Conservation (phyloP, 1,284 basidiomycete genomes). For the Boletus mariae region DNA sequence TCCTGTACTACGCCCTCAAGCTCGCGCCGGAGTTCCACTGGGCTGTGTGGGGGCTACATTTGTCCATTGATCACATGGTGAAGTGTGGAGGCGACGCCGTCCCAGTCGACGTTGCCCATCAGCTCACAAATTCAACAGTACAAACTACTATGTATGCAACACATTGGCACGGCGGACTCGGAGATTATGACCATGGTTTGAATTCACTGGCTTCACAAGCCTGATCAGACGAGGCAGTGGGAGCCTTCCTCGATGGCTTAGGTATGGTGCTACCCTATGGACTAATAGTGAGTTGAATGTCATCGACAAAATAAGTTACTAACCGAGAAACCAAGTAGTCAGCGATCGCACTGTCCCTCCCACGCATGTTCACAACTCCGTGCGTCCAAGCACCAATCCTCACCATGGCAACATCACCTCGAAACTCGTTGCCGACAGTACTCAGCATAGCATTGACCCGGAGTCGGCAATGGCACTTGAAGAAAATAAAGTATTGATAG, state of each 20-base stretch:
- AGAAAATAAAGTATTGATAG: background rate
- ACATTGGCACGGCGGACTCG: too few species aligned
- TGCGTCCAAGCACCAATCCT: background rate
- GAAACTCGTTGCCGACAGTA: background rate
- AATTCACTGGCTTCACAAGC: too few species aligned
- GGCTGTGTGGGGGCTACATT: conserved; percentile 72
- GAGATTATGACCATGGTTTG: too few species aligned
- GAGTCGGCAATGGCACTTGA: background rate
- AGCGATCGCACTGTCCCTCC: background rate
- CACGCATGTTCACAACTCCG: background rate
- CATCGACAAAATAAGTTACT: too few species aligned
- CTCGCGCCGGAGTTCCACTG: conserved; percentile 70
- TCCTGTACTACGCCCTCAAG: conserved; percentile 73
- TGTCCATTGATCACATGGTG: conserved; percentile 69
- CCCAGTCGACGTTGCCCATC: conserved; percentile 2
- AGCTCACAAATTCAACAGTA: too few species aligned
- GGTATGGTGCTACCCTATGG: too few species aligned
- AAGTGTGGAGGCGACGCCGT: conserved; percentile 52
- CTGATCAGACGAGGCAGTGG: too few species aligned
- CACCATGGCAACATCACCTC: background rate
- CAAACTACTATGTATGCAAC: too few species aligned
- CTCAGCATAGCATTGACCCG: background rate
- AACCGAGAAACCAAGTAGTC: background rate
- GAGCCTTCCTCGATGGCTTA: too few species aligned
- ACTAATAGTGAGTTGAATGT: too few species aligned